phyloP scores from a whole-genome alignment of 2,329 filamentous ascomycete genomes.

The Zopfia rhizophila region DNA sequence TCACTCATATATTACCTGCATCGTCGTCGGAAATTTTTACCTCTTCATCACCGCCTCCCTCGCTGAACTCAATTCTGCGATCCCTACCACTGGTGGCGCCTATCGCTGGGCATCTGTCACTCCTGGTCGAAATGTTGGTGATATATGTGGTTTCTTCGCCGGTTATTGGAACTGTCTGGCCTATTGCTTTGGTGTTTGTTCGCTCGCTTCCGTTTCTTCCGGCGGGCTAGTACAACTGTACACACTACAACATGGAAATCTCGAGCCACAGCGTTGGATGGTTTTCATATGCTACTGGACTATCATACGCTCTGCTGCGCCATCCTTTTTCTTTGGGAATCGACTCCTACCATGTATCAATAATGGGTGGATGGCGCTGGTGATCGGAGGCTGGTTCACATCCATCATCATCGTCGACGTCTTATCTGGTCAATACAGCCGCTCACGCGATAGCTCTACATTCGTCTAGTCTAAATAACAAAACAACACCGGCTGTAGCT shows the following conservation, averaged over 20 bases:
- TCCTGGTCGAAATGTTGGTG: slow-evolving; percentile 41
- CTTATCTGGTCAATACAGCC: too few species aligned
- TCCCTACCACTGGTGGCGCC: slow-evolving; percentile 45
- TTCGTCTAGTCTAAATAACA: slow-evolving; percentile 66
- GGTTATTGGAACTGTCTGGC: slow-evolving; percentile 62
- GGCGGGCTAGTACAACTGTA: slow-evolving; percentile 72
- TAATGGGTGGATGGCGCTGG: slow-evolving; percentile 66
- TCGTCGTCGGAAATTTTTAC: slow-evolving; percentile 47
- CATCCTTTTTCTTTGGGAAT: slow-evolving; percentile 67
- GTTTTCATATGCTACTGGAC: slow-evolving; percentile 69
- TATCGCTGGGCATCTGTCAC: slow-evolving; percentile 52
- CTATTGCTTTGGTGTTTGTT: slow-evolving; percentile 58
- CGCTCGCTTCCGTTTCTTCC: slow-evolving; percentile 67
- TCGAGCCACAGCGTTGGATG: slow-evolving; percentile 65
- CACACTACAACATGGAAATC: slow-evolving; percentile 66
- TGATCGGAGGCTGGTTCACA: slow-evolving; percentile 47
- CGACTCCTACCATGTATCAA: slow-evolving; percentile 62
- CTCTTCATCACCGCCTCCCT: slow-evolving; percentile 48
- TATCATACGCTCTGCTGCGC: slow-evolving; percentile 65
- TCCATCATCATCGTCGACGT: slow-evolving; percentile 54
- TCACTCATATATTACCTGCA: too few species aligned
- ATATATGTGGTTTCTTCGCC: slow-evolving; percentile 48
- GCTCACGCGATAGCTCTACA: slow-evolving; percentile 58
- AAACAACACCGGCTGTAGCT: slow-evolving; percentile 62
- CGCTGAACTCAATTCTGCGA: slow-evolving; percentile 43